Percentiles rank a stretch among this genome's conserved stretches.
phyloP scores from a whole-genome alignment of 305 asterid genomes.

The Plantago coronopus region DNA sequence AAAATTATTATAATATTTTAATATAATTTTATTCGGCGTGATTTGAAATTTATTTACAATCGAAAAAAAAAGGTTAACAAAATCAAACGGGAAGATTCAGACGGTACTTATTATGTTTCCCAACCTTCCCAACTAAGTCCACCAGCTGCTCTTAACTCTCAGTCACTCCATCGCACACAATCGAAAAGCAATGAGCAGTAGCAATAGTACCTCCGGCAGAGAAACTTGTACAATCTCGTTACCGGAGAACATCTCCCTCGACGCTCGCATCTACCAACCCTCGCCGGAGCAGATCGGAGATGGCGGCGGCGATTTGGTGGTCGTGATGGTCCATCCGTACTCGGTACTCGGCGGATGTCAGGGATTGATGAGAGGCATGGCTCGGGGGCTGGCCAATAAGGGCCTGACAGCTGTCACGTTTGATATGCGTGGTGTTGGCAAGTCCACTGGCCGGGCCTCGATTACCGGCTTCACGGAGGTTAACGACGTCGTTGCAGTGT shows the following conservation, averaged over 20 bases:
- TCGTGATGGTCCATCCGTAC: conserved; percentile 70
- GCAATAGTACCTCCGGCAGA: conserved; percentile 25
- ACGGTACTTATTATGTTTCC: no score
- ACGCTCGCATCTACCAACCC: conserved; percentile 53
- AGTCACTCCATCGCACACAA: not conserved
- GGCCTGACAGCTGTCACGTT: conserved; percentile 64
- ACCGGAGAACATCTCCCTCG: conserved; percentile 40
- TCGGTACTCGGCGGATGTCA: conserved; percentile 76
- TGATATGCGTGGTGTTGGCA: conserved; percentile 76
- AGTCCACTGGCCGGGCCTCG: conserved; percentile 74
- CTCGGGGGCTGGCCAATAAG: conserved; percentile 49
- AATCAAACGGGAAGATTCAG: no score
- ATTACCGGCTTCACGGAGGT: conserved; percentile 69
- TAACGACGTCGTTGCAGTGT: conserved; percentile 63
- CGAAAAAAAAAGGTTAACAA: no score
- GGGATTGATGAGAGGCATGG: conserved; percentile 74
- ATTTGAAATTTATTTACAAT: no score
- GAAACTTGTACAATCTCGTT: conserved; percentile 46
- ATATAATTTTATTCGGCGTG: no score
- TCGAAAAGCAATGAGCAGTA: conserved; percentile 15
- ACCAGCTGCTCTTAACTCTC: no score
- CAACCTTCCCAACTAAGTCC: no score
- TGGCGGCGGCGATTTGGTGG: conserved; percentile 27
- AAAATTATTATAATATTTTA: no score
- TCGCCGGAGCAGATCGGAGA: conserved; percentile 17